A percentile compares a stretch with the other conserved stretches of the same genome.
These are phyloP conservation scores for Cajanus cajan DNA, from an alignment of 306 rosid genomes.

Conservation along the genomic window DNA sequence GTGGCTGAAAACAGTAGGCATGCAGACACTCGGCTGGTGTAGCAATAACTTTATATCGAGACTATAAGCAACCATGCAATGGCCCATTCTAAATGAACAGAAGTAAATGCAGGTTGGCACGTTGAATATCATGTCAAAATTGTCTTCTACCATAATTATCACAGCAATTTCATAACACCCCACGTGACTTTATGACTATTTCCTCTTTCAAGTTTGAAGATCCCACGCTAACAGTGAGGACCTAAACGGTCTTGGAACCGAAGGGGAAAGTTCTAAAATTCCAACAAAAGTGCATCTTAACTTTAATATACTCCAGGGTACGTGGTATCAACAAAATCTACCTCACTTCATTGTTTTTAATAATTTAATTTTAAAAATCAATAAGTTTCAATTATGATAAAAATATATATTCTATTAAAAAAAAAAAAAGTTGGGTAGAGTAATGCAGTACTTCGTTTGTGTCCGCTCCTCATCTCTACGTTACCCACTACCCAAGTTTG, in stretches of 20 bases:
- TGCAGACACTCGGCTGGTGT: not conserved
- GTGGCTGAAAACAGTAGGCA: slow-evolving; percentile 2
- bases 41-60: not conserved
- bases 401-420: too few relatives aligned
- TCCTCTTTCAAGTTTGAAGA: slow-evolving; percentile 12
- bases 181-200: slow-evolving; percentile 29
- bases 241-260: slow-evolving; percentile 23
- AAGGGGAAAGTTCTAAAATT: slow-evolving; percentile 41
- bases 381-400: too few relatives aligned
- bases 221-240: not conserved
- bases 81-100: slow-evolving; percentile 10
- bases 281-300: not conserved
- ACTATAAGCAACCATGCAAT: slow-evolving; percentile 10
- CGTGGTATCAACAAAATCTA: not conserved
- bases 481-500: slow-evolving; percentile 16
- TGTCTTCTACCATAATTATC: slow-evolving; percentile 46
- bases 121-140: slow-evolving; percentile 39
- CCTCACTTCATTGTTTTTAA: too few relatives aligned
- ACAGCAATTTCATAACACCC: slow-evolving; percentile 9
- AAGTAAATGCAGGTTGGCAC: slow-evolving; percentile 27
- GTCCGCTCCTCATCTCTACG: slow-evolving; percentile 9
- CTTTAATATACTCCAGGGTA: not conserved
- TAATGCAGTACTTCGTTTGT: not conserved
- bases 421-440: not conserved
- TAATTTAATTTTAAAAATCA: too few relatives aligned